Conservation (phyloP, 192 early-diverging fungal species). For the Backusella circina region DNA sequence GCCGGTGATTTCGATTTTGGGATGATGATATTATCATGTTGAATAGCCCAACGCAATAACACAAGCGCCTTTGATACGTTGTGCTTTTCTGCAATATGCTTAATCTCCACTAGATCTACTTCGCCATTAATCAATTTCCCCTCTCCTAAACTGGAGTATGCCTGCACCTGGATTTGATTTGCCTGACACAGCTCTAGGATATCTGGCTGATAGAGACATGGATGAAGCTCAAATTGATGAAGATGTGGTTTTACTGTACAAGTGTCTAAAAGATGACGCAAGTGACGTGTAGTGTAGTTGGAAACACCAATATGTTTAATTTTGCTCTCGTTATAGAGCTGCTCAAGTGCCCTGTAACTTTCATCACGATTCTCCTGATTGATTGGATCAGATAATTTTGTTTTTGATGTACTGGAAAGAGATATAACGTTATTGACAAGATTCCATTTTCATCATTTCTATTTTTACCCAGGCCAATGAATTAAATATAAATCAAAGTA, state of each 20-base stretch:
- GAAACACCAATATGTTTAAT: slow-evolving; percentile 68
- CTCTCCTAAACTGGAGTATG: slow-evolving; percentile 73
- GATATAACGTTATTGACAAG: not conserved
- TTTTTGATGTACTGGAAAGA: slow-evolving; percentile 13
- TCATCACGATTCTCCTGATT: slow-evolving; percentile 49
- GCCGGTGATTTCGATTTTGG: slow-evolving; percentile 56
- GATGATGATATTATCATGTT: slow-evolving; percentile 61
- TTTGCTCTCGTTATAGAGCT: slow-evolving; percentile 52
- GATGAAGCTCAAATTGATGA: slow-evolving; percentile 72
- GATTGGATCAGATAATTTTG: slow-evolving; percentile 29
- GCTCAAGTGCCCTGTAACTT: slow-evolving; percentile 64
- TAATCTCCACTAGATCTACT: slow-evolving; percentile 17
- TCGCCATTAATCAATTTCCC: slow-evolving; percentile 37
- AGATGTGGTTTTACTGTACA: slow-evolving; percentile 61
- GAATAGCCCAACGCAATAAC: slow-evolving; percentile 64
- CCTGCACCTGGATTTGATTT: slow-evolving; percentile 58
- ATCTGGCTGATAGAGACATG: slow-evolving; percentile 53
- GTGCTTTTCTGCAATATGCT: slow-evolving; percentile 21
- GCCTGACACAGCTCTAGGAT: slow-evolving; percentile 52
- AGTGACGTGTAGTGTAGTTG: slow-evolving; percentile 61
- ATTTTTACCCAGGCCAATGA: slow-evolving; percentile 70
- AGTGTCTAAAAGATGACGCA: slow-evolving; percentile 53
- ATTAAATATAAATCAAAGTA: slow-evolving; percentile 76
- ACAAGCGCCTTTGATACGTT: slow-evolving; percentile 43
- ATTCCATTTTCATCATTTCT: not conserved